Conservation (phyloP, 164 flowering plant genomes). For the Sedum album region DNA sequence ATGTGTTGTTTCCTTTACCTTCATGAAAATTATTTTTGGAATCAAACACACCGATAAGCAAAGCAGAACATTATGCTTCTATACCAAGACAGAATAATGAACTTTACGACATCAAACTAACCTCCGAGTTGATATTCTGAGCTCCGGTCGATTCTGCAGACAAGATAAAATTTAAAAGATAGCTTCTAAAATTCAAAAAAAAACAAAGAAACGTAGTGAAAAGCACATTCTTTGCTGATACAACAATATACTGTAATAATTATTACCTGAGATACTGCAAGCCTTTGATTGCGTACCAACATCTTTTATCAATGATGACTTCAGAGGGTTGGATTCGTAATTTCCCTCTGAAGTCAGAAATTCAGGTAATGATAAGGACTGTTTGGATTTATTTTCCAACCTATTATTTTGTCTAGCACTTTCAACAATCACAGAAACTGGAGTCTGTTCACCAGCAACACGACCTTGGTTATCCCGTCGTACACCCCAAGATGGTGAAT, state of each 20-base stretch:
- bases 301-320: not conserved
- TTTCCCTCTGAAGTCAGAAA: not conserved
- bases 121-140: not conserved
- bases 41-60: not conserved
- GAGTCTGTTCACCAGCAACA: not conserved
- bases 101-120: not conserved
- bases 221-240: too few species aligned
- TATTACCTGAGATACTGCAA: conserved; percentile 1
- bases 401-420: not conserved
- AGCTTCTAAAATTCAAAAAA: not conserved
- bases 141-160: not conserved
- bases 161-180: not conserved
- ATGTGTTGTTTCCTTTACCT: not conserved
- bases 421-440: not conserved
- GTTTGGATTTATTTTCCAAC: not conserved
- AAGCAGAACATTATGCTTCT: too few species aligned
- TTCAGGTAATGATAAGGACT: not conserved
- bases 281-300: not conserved
- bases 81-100: not conserved
- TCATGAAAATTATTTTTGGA: not conserved
- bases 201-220: not conserved
- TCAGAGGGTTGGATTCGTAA: not conserved
- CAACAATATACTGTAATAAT: too few species aligned
- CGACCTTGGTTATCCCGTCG: conserved; percentile 7
- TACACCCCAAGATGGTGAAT: conserved; percentile 1